Base-by-base conservation (phyloP, 805 yeast species). In the Komagataella populi region DNA sequence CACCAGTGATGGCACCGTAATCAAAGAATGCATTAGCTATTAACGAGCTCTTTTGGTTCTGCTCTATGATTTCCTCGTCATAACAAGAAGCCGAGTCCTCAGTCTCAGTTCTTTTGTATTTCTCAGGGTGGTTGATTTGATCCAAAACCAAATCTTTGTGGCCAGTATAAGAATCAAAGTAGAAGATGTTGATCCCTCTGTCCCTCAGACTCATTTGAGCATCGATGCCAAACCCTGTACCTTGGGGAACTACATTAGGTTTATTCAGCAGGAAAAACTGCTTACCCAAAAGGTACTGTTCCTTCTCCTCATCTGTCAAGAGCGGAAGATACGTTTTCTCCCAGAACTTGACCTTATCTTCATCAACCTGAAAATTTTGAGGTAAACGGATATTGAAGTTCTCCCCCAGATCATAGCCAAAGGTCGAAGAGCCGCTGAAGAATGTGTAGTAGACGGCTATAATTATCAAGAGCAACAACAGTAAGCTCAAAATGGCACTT, bases 161-260 rank as follows among this genome's bases (percentile, higher is more conserved):
- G 44, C 66, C 68, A 44, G 57, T 55, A 52, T 62, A 67, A 20
- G 58, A 59, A 17, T 59, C 62, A 49, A 68, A 67, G 48, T 61
- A 60, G 53, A 65, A 68, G 8, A 63, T 55, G 43, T 55, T 55
- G 30, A 68, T 65, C 6, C 71, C 71, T 43, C 71, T 52, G 50
- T 68, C 70, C 48, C 70, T 55, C 6, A 67, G 64, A 47, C 63
- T 54, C 44, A 68, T 51, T 56, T 49, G 63, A 59, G 50, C 50
- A 20, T 52, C 51, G 44, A 53, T 50, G 48, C 55, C 60, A 12
- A 57, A 54, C 4, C 60, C 55, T 49, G 56, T 59, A 5, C 57
- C 57, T 56, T 52, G 62, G 48, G 60, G 59, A 36, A 54, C 55
- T 30, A 66, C 57, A 5, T 50, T 43, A 3, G 70, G 68, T 17